Conservation (phyloP, 805 yeast genomes). For the Saccharomyces cerevisiae region DNA sequence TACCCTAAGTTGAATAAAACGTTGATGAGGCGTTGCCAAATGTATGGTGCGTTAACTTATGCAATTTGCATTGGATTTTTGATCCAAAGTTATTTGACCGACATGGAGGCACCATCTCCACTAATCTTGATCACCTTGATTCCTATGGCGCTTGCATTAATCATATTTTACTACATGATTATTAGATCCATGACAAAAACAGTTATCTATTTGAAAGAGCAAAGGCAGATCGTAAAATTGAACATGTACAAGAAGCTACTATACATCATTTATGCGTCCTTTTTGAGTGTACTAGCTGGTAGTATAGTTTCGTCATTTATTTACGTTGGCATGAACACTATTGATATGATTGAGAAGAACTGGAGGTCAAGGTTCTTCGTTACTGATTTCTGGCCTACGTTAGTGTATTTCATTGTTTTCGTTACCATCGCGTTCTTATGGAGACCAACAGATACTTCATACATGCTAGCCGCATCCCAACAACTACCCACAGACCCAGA, state of each 20-base stretch:
- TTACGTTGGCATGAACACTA: constrained; percentile 62
- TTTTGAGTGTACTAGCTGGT: constrained; percentile 63
- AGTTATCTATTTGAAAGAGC: constrained; percentile 62
- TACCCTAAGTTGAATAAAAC: constrained; percentile 72
- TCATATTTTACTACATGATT: constrained; percentile 66
- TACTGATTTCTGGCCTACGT: constrained; percentile 90
- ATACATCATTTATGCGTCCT: constrained; percentile 62
- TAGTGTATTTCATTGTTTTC: constrained; percentile 77
- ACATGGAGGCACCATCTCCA: constrained; percentile 42
- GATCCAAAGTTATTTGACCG: constrained; percentile 44
- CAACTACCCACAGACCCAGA: constrained; percentile 80
- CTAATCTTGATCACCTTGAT: constrained; percentile 52
- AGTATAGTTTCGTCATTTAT: constrained; percentile 61
- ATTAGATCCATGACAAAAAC: constrained; percentile 69
- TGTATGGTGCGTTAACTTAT: constrained; percentile 51
- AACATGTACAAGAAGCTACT: constrained; percentile 76
- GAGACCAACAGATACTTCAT: constrained; percentile 96
- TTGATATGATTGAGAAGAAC: constrained; percentile 71
- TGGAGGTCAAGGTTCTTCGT: constrained; percentile 90
- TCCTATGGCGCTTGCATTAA: constrained; percentile 64
- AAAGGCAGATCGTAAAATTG: constrained; percentile 86
- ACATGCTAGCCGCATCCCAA: constrained; percentile 87
- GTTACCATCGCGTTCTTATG: constrained; percentile 80
- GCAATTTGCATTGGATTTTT: constrained; percentile 46
- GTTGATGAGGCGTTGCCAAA: constrained; percentile 61